Base-by-base conservation (phyloP, 1,284 basidiomycete genomes). In the Psilocybe mexicana region DNA sequence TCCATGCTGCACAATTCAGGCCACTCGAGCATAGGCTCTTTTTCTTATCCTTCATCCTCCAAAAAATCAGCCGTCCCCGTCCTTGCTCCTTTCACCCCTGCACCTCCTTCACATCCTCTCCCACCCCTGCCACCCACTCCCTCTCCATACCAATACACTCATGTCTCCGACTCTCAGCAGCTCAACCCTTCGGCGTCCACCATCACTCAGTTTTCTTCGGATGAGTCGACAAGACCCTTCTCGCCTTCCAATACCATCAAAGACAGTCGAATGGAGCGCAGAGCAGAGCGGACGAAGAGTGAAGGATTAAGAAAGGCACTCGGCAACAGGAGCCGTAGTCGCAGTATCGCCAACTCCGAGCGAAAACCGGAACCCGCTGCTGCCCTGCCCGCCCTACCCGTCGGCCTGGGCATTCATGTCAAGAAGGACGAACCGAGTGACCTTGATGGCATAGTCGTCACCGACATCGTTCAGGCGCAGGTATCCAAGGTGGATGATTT, bases 241-340 rank as follows among this genome's bases (percentile, higher is more conserved):
- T 48, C 14, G 28, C 55, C 33, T 44, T 47, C 43, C 12, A 52
- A 51, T 24, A 43, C 59, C 5, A 66, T 72, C 6, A 70, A 73
- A 57, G 62, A 69, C 26, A 64, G 76, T 18, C 68, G 75, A 12
- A 61, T 69, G 28, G 68, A 70, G 35, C 69, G 74, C 36, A 71
- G 73, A 12, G 70, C 73, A 3, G 57, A 67, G 11, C 69, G 73
- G 6, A 74, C 75, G 30, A 68, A 71, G 43, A 74, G 69, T 42
- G 62, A 62, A 24, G 64, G 60, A n/a, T 70, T 77, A 57, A 71
- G 71, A 50, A 64, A 66, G 43, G 63, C 57, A 1, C 63, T 74
- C 12, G 59, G 59, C 2, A 66, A 65, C 60, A 49, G 59, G 55
- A 62, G 66, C 62, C 57, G 61, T 63, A 55, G 51, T 38, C 56